Evolutionary conservation across 257 asterid species (phyloP).

Genomic region (Ophiorrhiza pumila): DNA sequence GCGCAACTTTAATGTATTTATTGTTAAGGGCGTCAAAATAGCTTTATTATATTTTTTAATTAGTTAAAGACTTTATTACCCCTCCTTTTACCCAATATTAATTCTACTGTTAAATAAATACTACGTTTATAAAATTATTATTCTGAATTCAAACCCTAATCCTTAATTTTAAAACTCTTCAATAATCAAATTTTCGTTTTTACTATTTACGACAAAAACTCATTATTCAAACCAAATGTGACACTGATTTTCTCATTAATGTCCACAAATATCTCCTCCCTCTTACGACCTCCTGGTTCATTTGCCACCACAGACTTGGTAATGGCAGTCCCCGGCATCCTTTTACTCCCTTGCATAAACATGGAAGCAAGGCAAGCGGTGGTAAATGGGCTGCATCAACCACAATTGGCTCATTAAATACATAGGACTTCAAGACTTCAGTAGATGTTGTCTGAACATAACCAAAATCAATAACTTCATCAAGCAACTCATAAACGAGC

Average conservation of each 20-base stretch:
- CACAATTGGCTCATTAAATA: conserved; percentile 92
- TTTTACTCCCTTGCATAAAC: conserved; percentile 92
- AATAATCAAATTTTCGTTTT: too few relatives aligned
- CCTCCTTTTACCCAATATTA: too few relatives aligned
- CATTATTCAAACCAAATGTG: conserved; percentile 92
- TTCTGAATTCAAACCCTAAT: too few relatives aligned
- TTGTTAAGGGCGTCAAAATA: too few relatives aligned
- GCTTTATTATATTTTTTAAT: too few relatives aligned
- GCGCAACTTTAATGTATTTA: too few relatives aligned
- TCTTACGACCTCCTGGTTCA: conserved; percentile 91
- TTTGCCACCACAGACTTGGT: conserved; percentile 92
- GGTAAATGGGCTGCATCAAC: conserved; percentile 85
- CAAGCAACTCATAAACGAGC: conserved; percentile 92
- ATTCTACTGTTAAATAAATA: too few relatives aligned
- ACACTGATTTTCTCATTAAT: conserved; percentile 93
- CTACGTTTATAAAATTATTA: too few relatives aligned
- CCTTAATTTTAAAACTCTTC: too few relatives aligned
- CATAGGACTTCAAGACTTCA: conserved; percentile 81
- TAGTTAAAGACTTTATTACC: too few relatives aligned
- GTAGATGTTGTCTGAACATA: conserved; percentile 95
- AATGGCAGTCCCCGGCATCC: conserved; percentile 97
- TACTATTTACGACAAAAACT: too few relatives aligned
- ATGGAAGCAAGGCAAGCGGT: conserved; percentile 82
- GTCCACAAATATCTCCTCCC: conserved; percentile 96
- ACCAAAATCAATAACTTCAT: conserved; percentile 94